These are phyloP conservation scores for Ophiostoma novo-ulmi DNA, from an alignment of 2,329 filamentous ascomycete species.

Conservation along the genomic window DNA sequence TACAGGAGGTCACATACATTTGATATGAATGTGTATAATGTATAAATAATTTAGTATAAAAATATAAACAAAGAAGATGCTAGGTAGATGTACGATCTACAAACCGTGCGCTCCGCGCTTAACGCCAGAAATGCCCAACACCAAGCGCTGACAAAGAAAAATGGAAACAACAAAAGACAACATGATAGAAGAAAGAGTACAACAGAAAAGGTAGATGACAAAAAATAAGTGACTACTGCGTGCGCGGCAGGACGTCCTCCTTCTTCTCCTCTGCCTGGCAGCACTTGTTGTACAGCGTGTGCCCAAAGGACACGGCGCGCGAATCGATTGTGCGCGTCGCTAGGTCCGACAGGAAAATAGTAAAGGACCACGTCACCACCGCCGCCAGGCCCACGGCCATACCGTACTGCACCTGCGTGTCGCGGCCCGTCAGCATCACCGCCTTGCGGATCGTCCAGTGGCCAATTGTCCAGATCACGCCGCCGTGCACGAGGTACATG, in stretches of 20 bases:
- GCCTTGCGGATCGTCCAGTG: constrained; percentile 32
- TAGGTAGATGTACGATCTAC: background rate
- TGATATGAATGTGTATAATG: no score
- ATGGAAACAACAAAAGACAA: background rate
- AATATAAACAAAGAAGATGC: background rate
- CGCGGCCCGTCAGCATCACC: constrained; percentile 41
- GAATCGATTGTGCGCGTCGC: constrained; percentile 54
- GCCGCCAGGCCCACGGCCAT: constrained; percentile 45
- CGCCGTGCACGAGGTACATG: constrained; percentile 58
- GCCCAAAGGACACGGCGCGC: constrained; percentile 52
- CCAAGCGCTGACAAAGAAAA: constrained; percentile 7
- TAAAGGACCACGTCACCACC: constrained; percentile 44
- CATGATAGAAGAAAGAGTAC: background rate
- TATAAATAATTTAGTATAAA: background rate
- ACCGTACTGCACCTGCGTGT: constrained; percentile 42
- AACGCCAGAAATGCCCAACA: constrained; percentile 10
- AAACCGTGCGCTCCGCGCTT: constrained; percentile 12
- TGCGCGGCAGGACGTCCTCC: constrained; percentile 13
- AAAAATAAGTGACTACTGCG: background rate
- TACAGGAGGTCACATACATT: background rate
- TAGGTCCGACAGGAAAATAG: constrained; percentile 52
- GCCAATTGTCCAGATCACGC: constrained; percentile 49
- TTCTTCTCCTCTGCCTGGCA: constrained; percentile 16
- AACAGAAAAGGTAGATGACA: background rate
- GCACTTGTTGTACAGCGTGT: constrained; percentile 45